Base-by-base conservation (phyloP, 2,329 filamentous ascomycete genomes). In the Penicillium brevicompactum region DNA sequence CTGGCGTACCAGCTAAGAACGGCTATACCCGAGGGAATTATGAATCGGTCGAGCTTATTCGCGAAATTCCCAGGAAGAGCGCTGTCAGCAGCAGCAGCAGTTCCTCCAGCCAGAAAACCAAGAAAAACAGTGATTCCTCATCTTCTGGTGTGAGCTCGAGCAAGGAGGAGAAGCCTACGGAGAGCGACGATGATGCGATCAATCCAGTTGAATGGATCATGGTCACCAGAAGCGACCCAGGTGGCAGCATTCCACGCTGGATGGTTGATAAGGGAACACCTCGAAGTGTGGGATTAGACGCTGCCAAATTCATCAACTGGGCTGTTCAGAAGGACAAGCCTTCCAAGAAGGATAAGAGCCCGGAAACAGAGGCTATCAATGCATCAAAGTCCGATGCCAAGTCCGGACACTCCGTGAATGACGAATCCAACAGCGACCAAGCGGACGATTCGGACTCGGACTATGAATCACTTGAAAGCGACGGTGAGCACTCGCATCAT, bases 211-310 rank as follows among this genome's bases (percentile, higher is more conserved):
- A 96, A 72, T 96, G 92, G 92, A 84, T 94, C 57, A 96, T 96
- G 92, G 85, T 96, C 16, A 96, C 91, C 1, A 82, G 92, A 46
- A 93, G 89, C 70, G 91, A 96, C 65, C 91, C 92, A 3, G 92
- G 92, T 10, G 92, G 92, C 49, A 93, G 86, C 56, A 92, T 96
- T 16, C 92, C 92, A 1, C 84, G 90, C 13, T 96, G 94, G 75
- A 87, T 96, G 82, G 90, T 96, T n/a, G 92, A 96, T 67, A 87
- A 90, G 69, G 90, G 89, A 30, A 96, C 92, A 0, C 92, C 92
- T 0, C 85, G 82, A 10, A 90, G 90, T 34, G 94, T 96, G 64
- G 83, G 91, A 24, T 81, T 81, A 41, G 92, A 96, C 70, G 89
- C 91, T 0, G 82, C 83, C 50, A 94, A 92, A 71, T 95, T 96